Base-by-base conservation (phyloP, 2,329 filamentous ascomycete species). In the Zasmidium angulare region DNA sequence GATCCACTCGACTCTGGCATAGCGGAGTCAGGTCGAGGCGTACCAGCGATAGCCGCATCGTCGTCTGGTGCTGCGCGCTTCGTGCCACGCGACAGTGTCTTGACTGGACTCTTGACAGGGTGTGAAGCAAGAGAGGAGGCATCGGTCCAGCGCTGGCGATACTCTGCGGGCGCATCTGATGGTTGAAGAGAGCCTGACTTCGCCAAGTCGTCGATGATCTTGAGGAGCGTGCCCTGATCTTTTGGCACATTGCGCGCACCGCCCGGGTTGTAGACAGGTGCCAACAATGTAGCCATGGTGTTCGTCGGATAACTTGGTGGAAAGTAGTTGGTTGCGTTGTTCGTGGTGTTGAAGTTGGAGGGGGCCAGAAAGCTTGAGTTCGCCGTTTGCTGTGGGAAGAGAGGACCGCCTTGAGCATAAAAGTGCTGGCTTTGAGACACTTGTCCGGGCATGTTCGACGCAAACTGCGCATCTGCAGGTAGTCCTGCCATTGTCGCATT, bases 11-110 rank as follows among this genome's bases (percentile, higher is more conserved):
- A 10, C 14, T 50, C 48, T 50, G 22, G 21, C 12, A 10, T 21
- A 29, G n/a, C 48, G 10, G 48, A 50, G 23, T 49, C 46, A 21
- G 10, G 10, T 10, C 20, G 22, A 17, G 10, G 17, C 26, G 11
- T 11, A 29, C 11, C 26, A 29, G 17, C 17, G 21, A 7, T 26
- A 22, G 9, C 49, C 6, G 48, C 52, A 10, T 50, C 48, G 22
- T 47, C 52, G 14, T 54, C 52, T 12, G 22, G 52, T 4, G 48
- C 36, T 36, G 47, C 20, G 36, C 58, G 60, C 46, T 63, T 60
- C 31, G 43, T 56, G 47, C 47, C 55, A 22, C 55, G 36, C 19
- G 26, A 55, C 19, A 48, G 36, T 17, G 11, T 9, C 53, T 62
- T 61, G 22, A 66, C 55, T 24, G 60, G 60, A 9, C 55, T 47